A percentile compares a stretch with the other conserved stretches of the same genome.
phyloP scores from a whole-genome alignment of 2,329 filamentous ascomycete genomes.

The Claviceps sp. region DNA sequence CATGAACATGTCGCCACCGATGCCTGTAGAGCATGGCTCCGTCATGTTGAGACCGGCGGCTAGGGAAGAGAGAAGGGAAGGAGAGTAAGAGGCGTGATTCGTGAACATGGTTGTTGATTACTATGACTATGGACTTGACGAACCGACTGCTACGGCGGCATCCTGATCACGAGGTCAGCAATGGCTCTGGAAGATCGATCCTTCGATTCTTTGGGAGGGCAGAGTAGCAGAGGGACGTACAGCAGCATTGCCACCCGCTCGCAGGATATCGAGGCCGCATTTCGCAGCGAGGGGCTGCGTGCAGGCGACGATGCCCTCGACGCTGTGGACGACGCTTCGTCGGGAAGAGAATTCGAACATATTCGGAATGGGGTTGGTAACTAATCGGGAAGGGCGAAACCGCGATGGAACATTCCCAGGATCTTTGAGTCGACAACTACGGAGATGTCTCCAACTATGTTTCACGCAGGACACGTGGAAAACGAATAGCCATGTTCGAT shows the following conservation, averaged over 20 bases:
- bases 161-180: constrained; percentile 42
- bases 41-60: constrained; percentile 88
- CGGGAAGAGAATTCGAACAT: constrained; percentile 63
- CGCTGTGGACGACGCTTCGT: constrained; percentile 85
- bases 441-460: no score
- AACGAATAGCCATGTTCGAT: no score
- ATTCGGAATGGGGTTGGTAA: constrained; percentile 30
- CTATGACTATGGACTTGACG: background rate
- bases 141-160: constrained; percentile 86
- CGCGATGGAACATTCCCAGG: no score
- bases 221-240: constrained; percentile 36
- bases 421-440: no score
- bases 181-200: background rate
- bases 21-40: constrained; percentile 84
- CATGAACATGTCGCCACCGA: constrained; percentile 95
- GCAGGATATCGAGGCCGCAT: constrained; percentile 75
- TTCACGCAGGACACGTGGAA: no score
- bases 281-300: constrained; percentile 81
- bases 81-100: background rate
- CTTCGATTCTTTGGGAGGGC: no score
- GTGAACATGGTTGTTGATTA: no score
- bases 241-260: constrained; percentile 82
- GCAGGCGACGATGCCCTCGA: constrained; percentile 79
- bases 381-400: no score
- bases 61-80: constrained; percentile 16